Evolutionary conservation across 2,329 filamentous ascomycete genomes (phyloP).

Genomic region (Colletotrichum liriopes): DNA sequence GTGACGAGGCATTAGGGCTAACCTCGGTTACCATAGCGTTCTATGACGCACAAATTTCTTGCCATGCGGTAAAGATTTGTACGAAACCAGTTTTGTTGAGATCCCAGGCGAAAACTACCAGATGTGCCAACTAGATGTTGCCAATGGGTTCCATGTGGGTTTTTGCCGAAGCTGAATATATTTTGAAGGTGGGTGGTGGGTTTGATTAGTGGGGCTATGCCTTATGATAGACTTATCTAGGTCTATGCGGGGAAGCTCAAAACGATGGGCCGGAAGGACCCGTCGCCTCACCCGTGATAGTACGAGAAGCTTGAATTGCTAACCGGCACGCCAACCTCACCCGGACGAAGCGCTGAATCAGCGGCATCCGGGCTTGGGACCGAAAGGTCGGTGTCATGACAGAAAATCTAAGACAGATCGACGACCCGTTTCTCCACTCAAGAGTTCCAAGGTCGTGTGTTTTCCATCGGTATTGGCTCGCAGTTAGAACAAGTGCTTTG

Average conservation of each 20-base stretch:
- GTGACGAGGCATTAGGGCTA: no score
- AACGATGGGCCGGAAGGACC: background rate
- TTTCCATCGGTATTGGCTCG: background rate
- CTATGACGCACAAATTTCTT: no score
- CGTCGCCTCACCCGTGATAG: background rate
- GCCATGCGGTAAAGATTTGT: no score
- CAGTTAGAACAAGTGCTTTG: background rate
- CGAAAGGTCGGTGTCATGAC: conserved; percentile 6
- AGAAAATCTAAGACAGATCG: conserved; percentile 16
- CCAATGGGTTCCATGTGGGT: no score
- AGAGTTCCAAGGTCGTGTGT: no score
- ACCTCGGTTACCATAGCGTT: no score
- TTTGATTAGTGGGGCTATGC: no score
- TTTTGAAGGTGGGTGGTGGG: no score
- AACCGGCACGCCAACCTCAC: background rate
- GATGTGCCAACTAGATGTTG: no score
- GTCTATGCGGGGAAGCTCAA: background rate
- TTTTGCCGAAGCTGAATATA: no score
- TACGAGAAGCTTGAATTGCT: background rate
- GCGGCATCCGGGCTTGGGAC: background rate
- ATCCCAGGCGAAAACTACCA: no score
- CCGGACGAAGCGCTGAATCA: conserved; percentile 32
- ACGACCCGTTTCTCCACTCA: background rate
- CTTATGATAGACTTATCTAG: background rate
- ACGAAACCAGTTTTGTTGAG: no score